Evolutionary conservation across 1,139 yeast genomes (phyloP), one percentile per base, ranked within the genome.

Genomic region (Suhomyces choctaworum): DNA sequence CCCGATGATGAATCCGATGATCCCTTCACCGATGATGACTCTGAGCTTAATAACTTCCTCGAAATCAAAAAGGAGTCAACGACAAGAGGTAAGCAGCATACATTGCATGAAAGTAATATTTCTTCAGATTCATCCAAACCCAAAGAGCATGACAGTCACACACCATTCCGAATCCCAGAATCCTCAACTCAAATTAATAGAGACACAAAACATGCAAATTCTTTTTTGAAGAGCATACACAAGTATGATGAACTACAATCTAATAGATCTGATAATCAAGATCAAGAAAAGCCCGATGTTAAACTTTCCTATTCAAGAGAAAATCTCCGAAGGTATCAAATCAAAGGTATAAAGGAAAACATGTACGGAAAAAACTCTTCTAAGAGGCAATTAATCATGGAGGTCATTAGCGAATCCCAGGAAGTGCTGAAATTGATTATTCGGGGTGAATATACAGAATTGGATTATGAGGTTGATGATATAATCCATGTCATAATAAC

Each of bases 401-500:
- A 70, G 16, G 82, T 82, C 14, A 43, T 57, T 4, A 70, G 73
- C 37, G 50, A 54, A 0, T 42, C 58, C 3, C 66, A 60, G 2
- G 40, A 43, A 1, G 44, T 41, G 3, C 57, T 61, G 7, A 75
- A 72, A 24, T 50, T 83, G 0, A 60, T 81, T 3, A 64, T 62
- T 19, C 56, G 65, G 32, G 76, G 75, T 16, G 77, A 80, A 29
- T 77, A 80, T 63, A 59, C 70, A 1, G 62, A 62, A 7, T 55
- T 78, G 6, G 66, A 64, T 2, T 58, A 72, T 24, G 56, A 62
- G 29, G 51, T 50, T 1, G 70, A 69, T 8, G 90, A 83, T 53
- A 66, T 83, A 0, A 64, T 84, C 10, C 86, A 84, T 55, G 58
- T 83, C 3, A 67, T 83, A n/a, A 61, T 73, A 7, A 68, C 72